Evolutionary conservation across 257 asterid genomes (phyloP), one percentile per base, ranked within the genome.

Genomic region (Jaltomata sinuosa): DNA sequence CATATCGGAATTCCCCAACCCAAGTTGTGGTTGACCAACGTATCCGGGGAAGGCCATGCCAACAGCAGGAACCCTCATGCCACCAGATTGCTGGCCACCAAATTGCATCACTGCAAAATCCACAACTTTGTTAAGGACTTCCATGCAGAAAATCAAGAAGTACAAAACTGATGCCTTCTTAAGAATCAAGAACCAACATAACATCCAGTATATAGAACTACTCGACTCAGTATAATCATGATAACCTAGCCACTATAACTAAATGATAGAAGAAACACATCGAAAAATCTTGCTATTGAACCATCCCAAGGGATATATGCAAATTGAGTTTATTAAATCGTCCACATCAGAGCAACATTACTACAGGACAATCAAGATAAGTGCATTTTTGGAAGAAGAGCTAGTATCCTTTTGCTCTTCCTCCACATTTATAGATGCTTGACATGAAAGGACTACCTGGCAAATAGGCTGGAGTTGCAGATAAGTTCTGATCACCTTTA

Each of bases 41-140:
- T 94, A 94, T 87, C 98, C 99, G 55, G 99, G 98, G 88, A 92
- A 94, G 65, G 98, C 99, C 99, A 96, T 94, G 88, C 98, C 99
- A 85, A 96, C 97, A 85, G 99, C 98, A 87, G 99, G 99, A 86
- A 96, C 98, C 84, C 99, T 97, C 19, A 94, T 89, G 61, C 99
- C 98, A 34, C 98, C 94, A 55, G 97, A 94, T 87, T 89, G 98
- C 89, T 93, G 98, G 77, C 93, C 94, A 79, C 95, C 97, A 87
- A 94, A 91, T 88, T 93, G 98, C 99, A 96, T 96, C 55, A 94
- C 98, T 94, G 91, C 77, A 87, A 69, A 57, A 47, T 80, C 52
- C 78, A 84, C 36, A 61, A 61, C 69, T 61, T 61, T 61, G 69
- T 61, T 61, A 61, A 61, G 11, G 16, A 22, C 34, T 27, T 61